Percentiles rank a stretch among this genome's conserved stretches.
Conservation (phyloP, 2,329 filamentous ascomycete genomes). For the Didymella lethalis region DNA sequence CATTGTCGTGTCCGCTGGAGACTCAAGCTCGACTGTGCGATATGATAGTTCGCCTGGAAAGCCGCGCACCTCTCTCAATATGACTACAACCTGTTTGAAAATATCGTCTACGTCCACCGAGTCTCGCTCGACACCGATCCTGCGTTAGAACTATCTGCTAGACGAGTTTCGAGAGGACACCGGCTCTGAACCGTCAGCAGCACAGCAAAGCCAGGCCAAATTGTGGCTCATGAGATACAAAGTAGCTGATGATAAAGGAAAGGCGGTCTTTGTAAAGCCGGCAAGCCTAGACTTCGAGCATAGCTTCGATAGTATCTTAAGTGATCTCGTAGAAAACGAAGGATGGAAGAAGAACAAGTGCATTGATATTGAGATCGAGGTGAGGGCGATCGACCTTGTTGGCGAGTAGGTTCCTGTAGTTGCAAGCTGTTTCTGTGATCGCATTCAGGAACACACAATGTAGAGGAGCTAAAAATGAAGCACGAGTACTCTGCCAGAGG, state of each 20-base stretch:
- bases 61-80: slow-evolving; percentile 16
- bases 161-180: not conserved
- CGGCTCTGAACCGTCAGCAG: not conserved
- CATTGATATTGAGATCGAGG: slow-evolving; percentile 1
- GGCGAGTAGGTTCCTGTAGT: not conserved
- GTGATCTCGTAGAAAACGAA: not conserved
- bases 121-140: slow-evolving; percentile 15
- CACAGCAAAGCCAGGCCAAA: not conserved
- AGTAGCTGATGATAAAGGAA: not conserved
- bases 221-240: not conserved
- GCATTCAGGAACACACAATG: not conserved
- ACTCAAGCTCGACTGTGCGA: slow-evolving; percentile 23
- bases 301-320: slow-evolving; percentile 2
- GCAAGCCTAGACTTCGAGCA: not conserved
- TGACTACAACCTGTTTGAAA: slow-evolving; percentile 15
- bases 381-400: not conserved
- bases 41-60: slow-evolving; percentile 18
- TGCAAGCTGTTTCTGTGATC: not conserved
- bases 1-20: not conserved
- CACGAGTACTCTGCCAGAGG: not conserved
- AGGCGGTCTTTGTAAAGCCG: not conserved
- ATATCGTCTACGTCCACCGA: not conserved
- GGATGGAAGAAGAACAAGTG: not conserved
- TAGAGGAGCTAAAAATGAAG: not conserved
- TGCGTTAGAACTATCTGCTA: not conserved